Conservation (phyloP, 345 rosid species). For the Geranium brycei region DNA sequence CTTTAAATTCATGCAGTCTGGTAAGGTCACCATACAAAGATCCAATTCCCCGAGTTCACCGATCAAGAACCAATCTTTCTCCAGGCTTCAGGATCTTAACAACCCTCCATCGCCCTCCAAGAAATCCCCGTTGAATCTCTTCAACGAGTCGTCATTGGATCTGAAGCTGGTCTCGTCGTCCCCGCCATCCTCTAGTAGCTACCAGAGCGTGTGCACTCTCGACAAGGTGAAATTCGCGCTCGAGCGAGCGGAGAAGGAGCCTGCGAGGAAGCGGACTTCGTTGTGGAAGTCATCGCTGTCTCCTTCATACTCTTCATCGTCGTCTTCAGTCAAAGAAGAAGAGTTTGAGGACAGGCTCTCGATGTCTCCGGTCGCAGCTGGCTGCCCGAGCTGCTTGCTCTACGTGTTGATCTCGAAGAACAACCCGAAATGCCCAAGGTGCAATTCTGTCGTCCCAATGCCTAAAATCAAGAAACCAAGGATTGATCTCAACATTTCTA, state of each 20-base stretch:
- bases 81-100: constrained; percentile 31
- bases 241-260: constrained; percentile 51
- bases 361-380: constrained; percentile 43
- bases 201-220: constrained; percentile 81
- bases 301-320: constrained; percentile 34
- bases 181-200: constrained; percentile 15
- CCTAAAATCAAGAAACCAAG: constrained; percentile 25
- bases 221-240: constrained; percentile 77
- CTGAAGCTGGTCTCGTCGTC: constrained; percentile 22
- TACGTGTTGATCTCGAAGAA: constrained; percentile 53
- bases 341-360: constrained; percentile 9
- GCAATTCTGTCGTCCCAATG: constrained; percentile 26
- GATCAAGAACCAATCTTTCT: neutral
- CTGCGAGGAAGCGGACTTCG: constrained; percentile 27
- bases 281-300: constrained; percentile 28
- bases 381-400: constrained; percentile 74
- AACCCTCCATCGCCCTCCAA: constrained; percentile 34
- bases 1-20: constrained; percentile 47
- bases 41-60: constrained; percentile 41
- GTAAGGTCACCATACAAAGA: constrained; percentile 63
- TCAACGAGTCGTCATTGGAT: constrained; percentile 36
- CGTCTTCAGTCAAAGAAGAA: constrained; percentile 9
- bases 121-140: constrained; percentile 14
- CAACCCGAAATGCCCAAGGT: constrained; percentile 60
- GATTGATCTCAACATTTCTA: constrained; percentile 35